Conservation (phyloP, 495 filamentous ascomycete genomes). For the Neurospora cerealis region DNA sequence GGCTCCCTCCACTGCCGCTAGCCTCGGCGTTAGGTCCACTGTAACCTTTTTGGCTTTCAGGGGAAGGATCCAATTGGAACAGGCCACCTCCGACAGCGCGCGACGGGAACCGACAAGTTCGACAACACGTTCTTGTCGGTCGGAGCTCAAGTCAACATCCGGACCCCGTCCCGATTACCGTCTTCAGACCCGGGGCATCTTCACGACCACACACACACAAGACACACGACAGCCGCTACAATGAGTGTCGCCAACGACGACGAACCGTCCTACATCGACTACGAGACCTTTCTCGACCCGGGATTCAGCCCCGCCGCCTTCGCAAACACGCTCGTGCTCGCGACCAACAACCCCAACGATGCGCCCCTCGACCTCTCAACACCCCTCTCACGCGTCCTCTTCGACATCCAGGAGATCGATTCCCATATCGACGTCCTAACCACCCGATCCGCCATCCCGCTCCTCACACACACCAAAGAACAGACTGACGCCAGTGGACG, state of each 20-base stretch:
- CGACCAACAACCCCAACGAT: slow-evolving; percentile 87
- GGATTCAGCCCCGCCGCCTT: slow-evolving; percentile 70
- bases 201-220: not conserved
- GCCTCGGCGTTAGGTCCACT: not conserved
- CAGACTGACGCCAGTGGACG: slow-evolving; percentile 57
- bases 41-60: not conserved
- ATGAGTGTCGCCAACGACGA: slow-evolving; percentile 23
- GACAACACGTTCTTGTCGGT: no score
- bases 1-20: not conserved
- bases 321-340: slow-evolving; percentile 77
- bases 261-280: slow-evolving; percentile 89
- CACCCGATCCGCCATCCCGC: slow-evolving; percentile 69
- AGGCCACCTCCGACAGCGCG: not conserved
- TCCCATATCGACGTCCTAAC: slow-evolving; percentile 88
- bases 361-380: slow-evolving; percentile 86
- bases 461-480: slow-evolving; percentile 67
- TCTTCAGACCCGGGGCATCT: not conserved
- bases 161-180: not conserved
- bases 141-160: not conserved
- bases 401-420: slow-evolving; percentile 95
- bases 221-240: not conserved
- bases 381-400: slow-evolving; percentile 85
- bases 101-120: no score
- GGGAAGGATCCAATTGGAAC: not conserved
- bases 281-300: slow-evolving; percentile 82